Evolutionary conservation across 441 rosid genomes (phyloP).

Genomic region (Manihot esculenta): DNA sequence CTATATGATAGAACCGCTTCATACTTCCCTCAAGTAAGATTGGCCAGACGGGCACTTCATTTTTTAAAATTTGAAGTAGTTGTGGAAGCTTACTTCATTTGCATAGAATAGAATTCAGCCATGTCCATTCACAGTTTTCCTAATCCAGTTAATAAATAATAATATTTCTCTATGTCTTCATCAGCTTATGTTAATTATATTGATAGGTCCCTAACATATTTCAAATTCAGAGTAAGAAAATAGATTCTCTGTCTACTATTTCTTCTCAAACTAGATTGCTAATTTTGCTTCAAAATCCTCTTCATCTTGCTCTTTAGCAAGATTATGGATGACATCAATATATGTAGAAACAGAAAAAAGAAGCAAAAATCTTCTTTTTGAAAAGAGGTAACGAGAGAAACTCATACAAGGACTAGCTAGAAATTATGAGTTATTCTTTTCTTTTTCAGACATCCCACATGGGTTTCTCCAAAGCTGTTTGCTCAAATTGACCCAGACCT

Average conservation of each 20-base stretch:
- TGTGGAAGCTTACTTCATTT: too few species aligned
- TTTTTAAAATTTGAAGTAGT: too few species aligned
- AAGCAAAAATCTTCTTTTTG: neutral
- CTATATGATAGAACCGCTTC: too few species aligned
- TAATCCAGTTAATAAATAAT: too few species aligned
- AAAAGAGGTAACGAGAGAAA: neutral
- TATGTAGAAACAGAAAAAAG: neutral
- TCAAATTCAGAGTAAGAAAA: too few species aligned
- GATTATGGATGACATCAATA: neutral
- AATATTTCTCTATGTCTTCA: too few species aligned
- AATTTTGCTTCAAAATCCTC: conserved; percentile 6
- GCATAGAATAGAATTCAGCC: too few species aligned
- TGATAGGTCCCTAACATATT: too few species aligned
- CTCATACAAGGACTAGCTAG: neutral
- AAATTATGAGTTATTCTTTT: neutral
- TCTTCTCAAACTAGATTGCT: conserved; percentile 8
- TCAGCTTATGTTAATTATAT: too few species aligned
- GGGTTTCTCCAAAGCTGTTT: conserved; percentile 40
- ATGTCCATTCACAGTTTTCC: too few species aligned
- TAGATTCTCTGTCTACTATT: neutral
- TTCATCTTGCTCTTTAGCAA: conserved; percentile 21
- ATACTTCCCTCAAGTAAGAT: too few species aligned
- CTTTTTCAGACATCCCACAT: conserved; percentile 41
- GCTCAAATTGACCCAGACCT: conserved; percentile 41
- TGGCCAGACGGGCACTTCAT: too few species aligned